phyloP scores from a whole-genome alignment of 2,329 filamentous ascomycete genomes.

The Blumeria hordei region DNA sequence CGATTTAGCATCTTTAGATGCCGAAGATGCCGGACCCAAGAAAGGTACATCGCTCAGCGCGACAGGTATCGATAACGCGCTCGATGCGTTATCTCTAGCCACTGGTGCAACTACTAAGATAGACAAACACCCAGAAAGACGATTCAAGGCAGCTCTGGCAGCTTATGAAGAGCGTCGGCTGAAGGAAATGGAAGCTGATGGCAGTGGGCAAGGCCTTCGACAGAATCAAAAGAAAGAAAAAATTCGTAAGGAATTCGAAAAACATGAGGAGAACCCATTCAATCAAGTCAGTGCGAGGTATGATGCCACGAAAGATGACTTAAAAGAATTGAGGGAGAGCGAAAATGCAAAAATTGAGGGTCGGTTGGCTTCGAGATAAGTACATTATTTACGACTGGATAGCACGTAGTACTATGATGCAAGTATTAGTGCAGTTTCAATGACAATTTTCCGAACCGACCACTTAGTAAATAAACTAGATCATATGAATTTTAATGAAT shows the following conservation, averaged over 20 bases:
- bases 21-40: conserved; percentile 16
- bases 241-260: conserved; percentile 82
- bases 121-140: conserved; percentile 68
- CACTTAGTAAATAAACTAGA: too few relatives aligned
- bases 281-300: conserved; percentile 59
- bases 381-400: neutral
- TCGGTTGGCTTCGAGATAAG: conserved; percentile 25
- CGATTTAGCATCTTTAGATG: conserved; percentile 53
- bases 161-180: conserved; percentile 62
- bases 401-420: neutral
- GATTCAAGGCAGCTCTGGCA: conserved; percentile 67
- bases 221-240: conserved; percentile 65
- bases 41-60: conserved; percentile 44
- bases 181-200: conserved; percentile 66
- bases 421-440: neutral
- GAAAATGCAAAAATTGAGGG: conserved; percentile 56
- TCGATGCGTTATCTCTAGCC: conserved; percentile 58
- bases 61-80: conserved; percentile 74
- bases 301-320: conserved; percentile 57
- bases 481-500: too few relatives aligned
- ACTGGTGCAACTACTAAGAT: conserved; percentile 38
- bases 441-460: too few relatives aligned
- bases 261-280: conserved; percentile 83
- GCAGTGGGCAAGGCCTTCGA: conserved; percentile 44
- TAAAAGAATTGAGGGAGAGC: conserved; percentile 35